Evolutionary conservation across 1,284 basidiomycete genomes (phyloP).

Genomic region (Gymnopus androsaceus): DNA sequence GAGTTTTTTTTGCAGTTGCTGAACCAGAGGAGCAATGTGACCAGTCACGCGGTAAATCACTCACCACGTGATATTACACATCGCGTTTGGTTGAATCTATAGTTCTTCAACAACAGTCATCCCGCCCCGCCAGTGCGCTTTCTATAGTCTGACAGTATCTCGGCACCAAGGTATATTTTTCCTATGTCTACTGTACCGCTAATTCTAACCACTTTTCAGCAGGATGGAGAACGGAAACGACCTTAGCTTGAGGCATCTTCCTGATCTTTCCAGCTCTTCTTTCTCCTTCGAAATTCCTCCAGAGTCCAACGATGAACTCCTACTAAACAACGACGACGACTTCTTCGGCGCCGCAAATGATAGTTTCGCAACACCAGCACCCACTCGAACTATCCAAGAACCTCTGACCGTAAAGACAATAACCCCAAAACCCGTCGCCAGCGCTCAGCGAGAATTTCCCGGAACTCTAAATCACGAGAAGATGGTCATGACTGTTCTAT

Average conservation of each 20-base stretch:
- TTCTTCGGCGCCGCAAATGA: slow-evolving; percentile 41
- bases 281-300: slow-evolving; percentile 54
- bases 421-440: slow-evolving; percentile 31
- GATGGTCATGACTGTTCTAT: slow-evolving; percentile 25
- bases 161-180: too few species aligned
- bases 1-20: too few species aligned
- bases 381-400: slow-evolving; percentile 25
- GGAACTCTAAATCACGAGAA: slow-evolving; percentile 14
- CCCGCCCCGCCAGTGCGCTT: too few species aligned
- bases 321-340: slow-evolving; percentile 43
- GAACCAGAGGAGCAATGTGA: too few species aligned
- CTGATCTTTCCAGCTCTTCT: slow-evolving; percentile 38
- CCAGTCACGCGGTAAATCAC: too few species aligned
- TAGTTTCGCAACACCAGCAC: slow-evolving; percentile 33
- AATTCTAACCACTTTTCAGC: too few species aligned
- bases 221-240: slow-evolving; percentile 24
- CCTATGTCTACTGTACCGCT: too few species aligned
- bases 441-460: not conserved
- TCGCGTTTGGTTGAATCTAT: too few species aligned
- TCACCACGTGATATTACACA: too few species aligned
- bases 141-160: too few species aligned
- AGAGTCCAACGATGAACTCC: slow-evolving; percentile 33
- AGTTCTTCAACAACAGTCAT: too few species aligned
- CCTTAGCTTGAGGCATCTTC: slow-evolving; percentile 49
- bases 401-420: slow-evolving; percentile 37